Base-by-base conservation (phyloP, 257 asterid genomes). In the Eustoma russellianum region DNA sequence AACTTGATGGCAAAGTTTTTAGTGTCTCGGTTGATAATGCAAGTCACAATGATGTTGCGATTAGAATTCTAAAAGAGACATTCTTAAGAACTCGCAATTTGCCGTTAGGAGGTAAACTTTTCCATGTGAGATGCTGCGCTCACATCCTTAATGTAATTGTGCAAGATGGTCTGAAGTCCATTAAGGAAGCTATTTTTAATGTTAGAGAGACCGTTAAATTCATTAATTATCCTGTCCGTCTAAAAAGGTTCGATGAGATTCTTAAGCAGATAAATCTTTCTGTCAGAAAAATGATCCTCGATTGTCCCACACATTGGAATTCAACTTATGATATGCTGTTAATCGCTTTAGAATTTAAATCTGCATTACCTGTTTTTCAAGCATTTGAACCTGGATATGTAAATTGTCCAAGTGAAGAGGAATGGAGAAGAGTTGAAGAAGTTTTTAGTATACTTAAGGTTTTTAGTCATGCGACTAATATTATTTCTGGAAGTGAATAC, bases 401-500 rank as follows among this genome's bases (percentile, higher is more conserved):
- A 12, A 35, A 5, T 49, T 52, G 54, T 16, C 44, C 17, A 9
- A 15, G 8, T 38, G 5, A 0, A 12, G 50, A 54, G 34, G 35
- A 43, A n/a, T 33, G 59, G 61, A 19, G 8, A 17, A 54, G 34
- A 13, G 28, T 47, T 11, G 61, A 55, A 14, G 48, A 53, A 0
- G 38, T 63, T 0, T 14, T 9, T 14, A 12, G 17, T 15, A 2
- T 53, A 3, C 38, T 63, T 2, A 15, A 55, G 35, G 13, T 17
- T 1, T 63, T 63, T 9, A 30, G 17, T 9, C 33, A 17, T 9
- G 19, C 51, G 46, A n/a, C n/a, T n/a, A n/a, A n/a, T n/a, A n/a
- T n/a, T n/a, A n/a, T n/a, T n/a, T n/a, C n/a, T n/a, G n/a, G 57
- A 5, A 58, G 19, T 45, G 57, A 67, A 8, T 60, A 60, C 47